Percentiles rank a stretch among this genome's conserved stretches.
phyloP scores from a whole-genome alignment of 106 monocot genomes.

The Dactylorhiza incarnata region DNA sequence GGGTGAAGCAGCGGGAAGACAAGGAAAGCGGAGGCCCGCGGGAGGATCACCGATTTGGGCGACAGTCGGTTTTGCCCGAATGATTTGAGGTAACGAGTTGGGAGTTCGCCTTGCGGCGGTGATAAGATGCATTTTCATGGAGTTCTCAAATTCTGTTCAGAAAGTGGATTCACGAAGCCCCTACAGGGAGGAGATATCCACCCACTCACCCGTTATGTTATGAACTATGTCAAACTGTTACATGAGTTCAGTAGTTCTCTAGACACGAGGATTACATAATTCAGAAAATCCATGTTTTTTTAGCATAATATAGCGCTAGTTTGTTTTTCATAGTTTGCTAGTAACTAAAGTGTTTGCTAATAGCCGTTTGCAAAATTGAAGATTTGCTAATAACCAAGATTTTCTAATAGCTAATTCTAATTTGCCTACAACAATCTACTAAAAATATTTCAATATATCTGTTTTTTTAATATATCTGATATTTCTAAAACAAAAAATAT shows the following conservation, averaged over 20 bases:
- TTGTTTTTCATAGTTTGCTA: too few relatives aligned
- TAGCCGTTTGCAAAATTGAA: too few relatives aligned
- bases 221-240: slow-evolving; percentile 34
- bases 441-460: too few relatives aligned
- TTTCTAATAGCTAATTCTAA: too few relatives aligned
- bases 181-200: slow-evolving; percentile 29
- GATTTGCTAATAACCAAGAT: too few relatives aligned
- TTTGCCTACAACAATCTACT: too few relatives aligned
- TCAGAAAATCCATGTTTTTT: too few relatives aligned
- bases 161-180: slow-evolving; percentile 22
- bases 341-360: too few relatives aligned
- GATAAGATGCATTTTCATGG: slow-evolving; percentile 19
- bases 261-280: too few relatives aligned
- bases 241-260: slow-evolving; percentile 17
- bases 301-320: too few relatives aligned
- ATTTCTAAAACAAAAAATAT: too few relatives aligned
- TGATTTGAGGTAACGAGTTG: slow-evolving; percentile 8
- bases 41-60: slow-evolving; percentile 7
- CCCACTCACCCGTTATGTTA: slow-evolving; percentile 37
- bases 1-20: neutral
- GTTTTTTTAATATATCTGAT: too few relatives aligned
- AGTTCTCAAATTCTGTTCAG: slow-evolving; percentile 27
- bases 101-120: neutral
- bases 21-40: neutral
- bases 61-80: slow-evolving; percentile 10